Conservation (phyloP, 2,329 filamentous ascomycete genomes). For the Trichocomaceae sp. region DNA sequence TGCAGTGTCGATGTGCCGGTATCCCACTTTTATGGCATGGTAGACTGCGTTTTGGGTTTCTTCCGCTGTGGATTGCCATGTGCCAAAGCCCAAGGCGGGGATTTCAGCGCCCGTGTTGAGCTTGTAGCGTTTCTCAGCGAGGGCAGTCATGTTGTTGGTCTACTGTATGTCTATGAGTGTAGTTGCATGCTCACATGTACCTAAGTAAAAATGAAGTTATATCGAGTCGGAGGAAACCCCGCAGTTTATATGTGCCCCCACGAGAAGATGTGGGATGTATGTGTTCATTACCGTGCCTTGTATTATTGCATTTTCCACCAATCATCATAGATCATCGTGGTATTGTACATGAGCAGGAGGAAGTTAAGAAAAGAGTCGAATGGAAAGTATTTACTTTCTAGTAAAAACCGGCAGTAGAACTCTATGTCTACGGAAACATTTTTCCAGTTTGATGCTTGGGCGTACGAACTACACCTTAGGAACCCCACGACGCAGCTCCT, state of each 20-base stretch:
- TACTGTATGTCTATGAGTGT: not conserved
- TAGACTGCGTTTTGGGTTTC: slow-evolving; percentile 43
- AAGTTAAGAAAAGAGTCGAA: too few species aligned
- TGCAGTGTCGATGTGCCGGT: slow-evolving; percentile 51
- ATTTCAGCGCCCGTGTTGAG: slow-evolving; percentile 45
- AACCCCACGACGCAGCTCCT: not conserved
- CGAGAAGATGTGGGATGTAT: not conserved
- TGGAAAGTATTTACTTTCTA: too few species aligned
- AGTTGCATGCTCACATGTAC: not conserved
- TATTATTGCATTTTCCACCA: slow-evolving; percentile 1
- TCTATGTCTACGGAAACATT: slow-evolving; percentile 1
- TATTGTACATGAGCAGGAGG: too few species aligned
- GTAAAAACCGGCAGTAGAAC: too few species aligned
- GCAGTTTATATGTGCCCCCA: not conserved
- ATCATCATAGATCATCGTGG: too few species aligned
- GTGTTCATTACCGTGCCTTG: not conserved
- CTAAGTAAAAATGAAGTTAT: not conserved
- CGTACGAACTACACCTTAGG: not conserved
- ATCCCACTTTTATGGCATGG: slow-evolving; percentile 45
- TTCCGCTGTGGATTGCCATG: slow-evolving; percentile 41
- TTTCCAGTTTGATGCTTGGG: not conserved
- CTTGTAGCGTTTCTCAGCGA: slow-evolving; percentile 33
- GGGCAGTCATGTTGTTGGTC: slow-evolving; percentile 3
- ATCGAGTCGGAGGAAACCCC: not conserved
- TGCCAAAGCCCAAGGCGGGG: slow-evolving; percentile 47